These are phyloP conservation scores for Yamadazyma atlantica DNA, from an alignment of 1,139 yeast genomes.

Conservation along the genomic window DNA sequence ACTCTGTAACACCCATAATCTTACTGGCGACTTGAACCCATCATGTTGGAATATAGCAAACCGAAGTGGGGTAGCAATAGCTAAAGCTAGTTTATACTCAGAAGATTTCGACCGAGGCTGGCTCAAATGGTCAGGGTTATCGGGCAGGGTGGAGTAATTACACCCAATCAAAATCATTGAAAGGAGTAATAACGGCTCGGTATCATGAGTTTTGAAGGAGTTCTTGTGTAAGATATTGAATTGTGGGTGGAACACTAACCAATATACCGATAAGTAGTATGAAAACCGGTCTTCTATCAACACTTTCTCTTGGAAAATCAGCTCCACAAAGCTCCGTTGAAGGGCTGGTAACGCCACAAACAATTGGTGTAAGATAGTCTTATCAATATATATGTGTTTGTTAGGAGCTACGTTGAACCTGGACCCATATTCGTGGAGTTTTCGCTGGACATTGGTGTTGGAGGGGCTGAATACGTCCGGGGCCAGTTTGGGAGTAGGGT, in stretches of 20 bases:
- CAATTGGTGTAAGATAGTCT: slow-evolving; percentile 14
- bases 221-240: slow-evolving; percentile 63
- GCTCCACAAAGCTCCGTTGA: slow-evolving; percentile 19
- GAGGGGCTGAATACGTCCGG: slow-evolving; percentile 17
- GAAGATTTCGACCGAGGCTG: slow-evolving; percentile 22
- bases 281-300: slow-evolving; percentile 32
- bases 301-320: slow-evolving; percentile 20
- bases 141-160: slow-evolving; percentile 26
- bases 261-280: slow-evolving; percentile 41
- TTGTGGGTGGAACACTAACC: slow-evolving; percentile 64
- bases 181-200: slow-evolving; percentile 57
- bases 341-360: slow-evolving; percentile 17
- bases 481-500: slow-evolving; percentile 23
- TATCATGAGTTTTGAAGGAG: slow-evolving; percentile 53
- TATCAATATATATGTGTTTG: slow-evolving; percentile 30
- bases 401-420: slow-evolving; percentile 25
- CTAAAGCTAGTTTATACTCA: slow-evolving; percentile 29
- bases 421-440: slow-evolving; percentile 14
- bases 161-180: slow-evolving; percentile 61
- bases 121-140: slow-evolving; percentile 13
- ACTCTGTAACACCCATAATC: slow-evolving; percentile 68
- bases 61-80: slow-evolving; percentile 64
- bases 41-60: slow-evolving; percentile 60
- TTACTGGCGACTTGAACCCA: slow-evolving; percentile 60
- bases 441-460: slow-evolving; percentile 8